These are phyloP conservation scores for Lactarius evosmus DNA, from an alignment of 768 basidiomycete species.

Conservation along the genomic window DNA sequence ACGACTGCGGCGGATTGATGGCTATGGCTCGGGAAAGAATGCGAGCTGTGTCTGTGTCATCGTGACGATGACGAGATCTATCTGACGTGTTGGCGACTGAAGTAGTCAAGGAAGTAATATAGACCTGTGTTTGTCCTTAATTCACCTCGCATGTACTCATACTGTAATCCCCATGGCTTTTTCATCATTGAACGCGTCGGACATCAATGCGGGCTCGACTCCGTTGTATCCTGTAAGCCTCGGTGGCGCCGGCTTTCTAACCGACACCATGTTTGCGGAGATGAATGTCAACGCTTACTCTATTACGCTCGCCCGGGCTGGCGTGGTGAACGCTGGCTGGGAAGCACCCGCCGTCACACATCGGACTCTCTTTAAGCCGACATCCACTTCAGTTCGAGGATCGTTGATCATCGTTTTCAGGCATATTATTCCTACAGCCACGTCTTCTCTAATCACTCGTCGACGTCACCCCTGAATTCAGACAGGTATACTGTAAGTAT, in stretches of 20 bases:
- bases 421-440: too few species aligned
- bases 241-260: neutral
- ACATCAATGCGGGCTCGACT: neutral
- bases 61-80: neutral
- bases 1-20: slow-evolving; percentile 12
- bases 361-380: too few species aligned
- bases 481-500: too few species aligned
- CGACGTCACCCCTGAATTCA: too few species aligned
- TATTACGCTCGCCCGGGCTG: neutral
- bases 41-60: slow-evolving; percentile 7
- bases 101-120: neutral
- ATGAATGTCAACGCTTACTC: neutral
- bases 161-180: neutral
- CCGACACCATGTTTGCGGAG: neutral
- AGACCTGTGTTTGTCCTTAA: neutral
- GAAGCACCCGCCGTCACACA: too few species aligned
- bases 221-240: neutral
- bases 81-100: neutral
- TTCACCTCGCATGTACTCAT: neutral
- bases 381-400: too few species aligned
- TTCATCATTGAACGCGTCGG: neutral
- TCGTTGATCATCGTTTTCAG: too few species aligned
- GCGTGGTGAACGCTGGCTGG: neutral
- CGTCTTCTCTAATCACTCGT: too few species aligned
- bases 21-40: neutral